A percentile compares a stretch with the other conserved stretches of the same genome.
Conservation (phyloP, 2,329 filamentous ascomycete species). For the Ambrosiella cleistominuta region DNA sequence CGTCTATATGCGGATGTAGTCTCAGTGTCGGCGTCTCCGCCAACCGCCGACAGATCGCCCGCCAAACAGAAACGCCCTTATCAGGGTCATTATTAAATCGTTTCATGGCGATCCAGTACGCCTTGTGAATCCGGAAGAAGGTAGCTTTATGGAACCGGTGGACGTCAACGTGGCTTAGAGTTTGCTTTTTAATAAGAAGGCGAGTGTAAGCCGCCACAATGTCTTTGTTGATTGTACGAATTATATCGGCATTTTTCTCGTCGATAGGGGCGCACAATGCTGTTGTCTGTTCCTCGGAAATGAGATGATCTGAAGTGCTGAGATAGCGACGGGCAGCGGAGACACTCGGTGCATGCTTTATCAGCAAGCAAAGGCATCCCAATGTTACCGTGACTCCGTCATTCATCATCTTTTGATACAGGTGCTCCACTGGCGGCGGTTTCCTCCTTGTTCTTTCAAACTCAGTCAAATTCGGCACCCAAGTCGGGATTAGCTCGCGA, state of each 20-base stretch:
- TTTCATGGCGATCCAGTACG: slow-evolving; percentile 8
- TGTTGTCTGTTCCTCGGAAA: slow-evolving; percentile 3
- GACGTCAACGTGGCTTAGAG: slow-evolving; percentile 2
- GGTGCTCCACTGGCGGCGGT: slow-evolving; percentile 38
- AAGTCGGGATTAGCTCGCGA: slow-evolving; percentile 14
- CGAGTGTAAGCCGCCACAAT: slow-evolving; percentile 12
- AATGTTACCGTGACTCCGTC: slow-evolving; percentile 31
- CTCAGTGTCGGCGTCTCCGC: slow-evolving; percentile 7
- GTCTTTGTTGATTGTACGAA: slow-evolving; percentile 8
- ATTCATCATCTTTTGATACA: slow-evolving; percentile 41
- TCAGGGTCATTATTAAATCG: slow-evolving; percentile 5
- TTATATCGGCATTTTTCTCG: neutral
- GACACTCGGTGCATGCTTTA: slow-evolving; percentile 30
- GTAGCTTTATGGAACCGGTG: slow-evolving; percentile 6
- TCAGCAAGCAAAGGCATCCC: slow-evolving; percentile 35
- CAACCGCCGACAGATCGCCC: neutral
- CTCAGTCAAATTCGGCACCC: slow-evolving; percentile 36
- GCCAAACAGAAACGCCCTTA: slow-evolving; percentile 3
- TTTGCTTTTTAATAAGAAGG: slow-evolving; percentile 12
- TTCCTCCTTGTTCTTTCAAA: slow-evolving; percentile 45
- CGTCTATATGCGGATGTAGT: slow-evolving; percentile 8
- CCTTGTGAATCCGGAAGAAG: slow-evolving; percentile 12
- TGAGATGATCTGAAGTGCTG: neutral
- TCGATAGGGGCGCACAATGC: slow-evolving; percentile 13
- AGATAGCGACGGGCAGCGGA: slow-evolving; percentile 2